phyloP scores from a whole-genome alignment of 176 grass and related monocot species.

The Dendrocalamus sinicus region DNA sequence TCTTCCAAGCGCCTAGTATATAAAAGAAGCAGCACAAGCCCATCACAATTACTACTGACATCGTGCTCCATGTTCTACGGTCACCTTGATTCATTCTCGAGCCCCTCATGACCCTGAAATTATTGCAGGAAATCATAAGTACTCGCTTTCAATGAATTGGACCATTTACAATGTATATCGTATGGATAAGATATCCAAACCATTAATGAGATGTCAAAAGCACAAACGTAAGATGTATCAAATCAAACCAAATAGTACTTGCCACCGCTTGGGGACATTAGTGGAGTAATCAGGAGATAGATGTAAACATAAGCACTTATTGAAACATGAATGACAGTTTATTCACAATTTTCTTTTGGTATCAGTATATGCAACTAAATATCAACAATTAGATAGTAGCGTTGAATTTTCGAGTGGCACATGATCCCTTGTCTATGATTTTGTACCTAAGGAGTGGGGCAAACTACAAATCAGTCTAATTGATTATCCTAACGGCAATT shows the following conservation, averaged over 20 bases:
- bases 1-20: slow-evolving; percentile 86
- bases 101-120: slow-evolving; percentile 78
- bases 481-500: not conserved
- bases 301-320: not conserved
- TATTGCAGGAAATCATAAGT: slow-evolving; percentile 5
- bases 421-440: slow-evolving; percentile 11
- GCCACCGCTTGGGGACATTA: not conserved
- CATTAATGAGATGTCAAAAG: slow-evolving; percentile 3
- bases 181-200: slow-evolving; percentile 4
- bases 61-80: slow-evolving; percentile 56
- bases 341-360: not conserved
- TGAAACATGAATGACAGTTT: not conserved
- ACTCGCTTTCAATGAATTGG: slow-evolving; percentile 19
- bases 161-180: slow-evolving; percentile 6
- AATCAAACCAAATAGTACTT: not conserved
- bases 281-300: not conserved
- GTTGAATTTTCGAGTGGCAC: not conserved
- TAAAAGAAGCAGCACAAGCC: slow-evolving; percentile 82
- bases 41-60: slow-evolving; percentile 67
- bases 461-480: not conserved
- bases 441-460: not conserved
- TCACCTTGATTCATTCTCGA: slow-evolving; percentile 65
- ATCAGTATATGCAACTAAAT: not conserved
- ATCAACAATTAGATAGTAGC: not conserved
- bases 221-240: not conserved